Evolutionary conservation across 768 basidiomycete species (phyloP).

Genomic region (Tulasnella sp.): DNA sequence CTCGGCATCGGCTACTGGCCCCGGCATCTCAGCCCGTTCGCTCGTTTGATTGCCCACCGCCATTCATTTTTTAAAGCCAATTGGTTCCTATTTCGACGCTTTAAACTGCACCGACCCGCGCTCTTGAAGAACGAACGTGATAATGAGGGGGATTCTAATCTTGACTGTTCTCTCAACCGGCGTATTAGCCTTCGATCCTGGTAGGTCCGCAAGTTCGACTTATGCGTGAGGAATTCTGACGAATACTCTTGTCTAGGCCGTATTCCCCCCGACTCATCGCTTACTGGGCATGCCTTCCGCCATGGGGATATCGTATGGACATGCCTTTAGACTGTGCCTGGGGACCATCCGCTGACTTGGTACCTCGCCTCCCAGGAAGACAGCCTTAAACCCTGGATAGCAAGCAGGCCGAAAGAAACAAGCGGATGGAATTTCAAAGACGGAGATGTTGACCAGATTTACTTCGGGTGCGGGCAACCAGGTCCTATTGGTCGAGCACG

Average conservation of each 20-base stretch:
- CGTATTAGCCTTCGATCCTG: slow-evolving; percentile 3
- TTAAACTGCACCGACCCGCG: neutral
- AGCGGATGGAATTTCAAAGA: slow-evolving; percentile 21
- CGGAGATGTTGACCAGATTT: slow-evolving; percentile 25
- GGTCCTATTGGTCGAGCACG: no score
- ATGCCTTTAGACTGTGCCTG: no score
- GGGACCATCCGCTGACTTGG: no score
- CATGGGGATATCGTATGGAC: slow-evolving; percentile 30
- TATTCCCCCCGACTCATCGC: slow-evolving; percentile 22
- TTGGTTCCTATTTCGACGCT: no score
- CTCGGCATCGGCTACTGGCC: neutral
- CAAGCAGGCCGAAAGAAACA: neutral
- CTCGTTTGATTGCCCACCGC: no score
- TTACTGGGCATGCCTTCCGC: slow-evolving; percentile 24
- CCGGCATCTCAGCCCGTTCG: neutral
- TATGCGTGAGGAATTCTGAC: neutral
- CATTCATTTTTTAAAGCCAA: no score
- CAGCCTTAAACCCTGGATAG: no score
- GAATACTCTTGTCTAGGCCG: neutral
- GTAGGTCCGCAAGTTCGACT: neutral
- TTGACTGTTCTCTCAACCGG: neutral
- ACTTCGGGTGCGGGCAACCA: slow-evolving; percentile 21
- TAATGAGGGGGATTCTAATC: neutral
- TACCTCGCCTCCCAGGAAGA: no score
- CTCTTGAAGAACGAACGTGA: neutral